Conservation (phyloP, 2,329 filamentous ascomycete genomes). For the Lecanicillium sp. region DNA sequence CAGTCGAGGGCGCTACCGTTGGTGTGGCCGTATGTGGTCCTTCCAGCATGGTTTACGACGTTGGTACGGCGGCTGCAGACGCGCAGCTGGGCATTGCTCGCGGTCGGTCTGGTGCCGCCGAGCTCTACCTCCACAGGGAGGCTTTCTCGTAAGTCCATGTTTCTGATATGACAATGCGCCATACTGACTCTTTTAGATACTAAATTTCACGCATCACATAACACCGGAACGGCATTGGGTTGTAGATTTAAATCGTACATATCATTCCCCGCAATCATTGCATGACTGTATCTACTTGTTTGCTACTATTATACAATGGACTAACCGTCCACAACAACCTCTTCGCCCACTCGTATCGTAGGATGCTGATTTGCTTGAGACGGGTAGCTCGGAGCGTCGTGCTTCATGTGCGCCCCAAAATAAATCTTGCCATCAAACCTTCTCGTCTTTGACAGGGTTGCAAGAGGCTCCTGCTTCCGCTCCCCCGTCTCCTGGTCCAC, state of each 20-base stretch:
- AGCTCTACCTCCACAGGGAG: conserved; percentile 23
- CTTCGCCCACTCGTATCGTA: conserved; percentile 45
- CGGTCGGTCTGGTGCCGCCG: conserved; percentile 13
- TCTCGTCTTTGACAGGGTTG: conserved; percentile 81
- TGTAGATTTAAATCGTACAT: too few relatives aligned
- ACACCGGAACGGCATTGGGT: too few relatives aligned
- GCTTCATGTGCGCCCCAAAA: conserved; percentile 78
- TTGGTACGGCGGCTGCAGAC: conserved; percentile 16
- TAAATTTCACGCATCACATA: too few relatives aligned
- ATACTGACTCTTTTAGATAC: conserved; percentile 6
- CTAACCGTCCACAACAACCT: conserved; percentile 24
- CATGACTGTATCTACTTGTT: too few relatives aligned
- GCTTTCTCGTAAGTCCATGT: conserved; percentile 19
- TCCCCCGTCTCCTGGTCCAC: conserved; percentile 78
- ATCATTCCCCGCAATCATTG: too few relatives aligned
- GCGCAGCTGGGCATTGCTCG: conserved; percentile 19
- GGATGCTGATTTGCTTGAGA: conserved; percentile 1
- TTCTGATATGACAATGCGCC: neutral
- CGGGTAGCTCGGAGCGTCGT: conserved; percentile 23
- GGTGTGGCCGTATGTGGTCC: conserved; percentile 22
- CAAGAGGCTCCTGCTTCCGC: conserved; percentile 78
- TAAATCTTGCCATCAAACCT: conserved; percentile 77
- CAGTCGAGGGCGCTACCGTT: conserved; percentile 12
- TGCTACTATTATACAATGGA: neutral
- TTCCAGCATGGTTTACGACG: conserved; percentile 20